Evolutionary conservation across 2,329 filamentous ascomycete species (phyloP).

Genomic region (Onygenales sp.): DNA sequence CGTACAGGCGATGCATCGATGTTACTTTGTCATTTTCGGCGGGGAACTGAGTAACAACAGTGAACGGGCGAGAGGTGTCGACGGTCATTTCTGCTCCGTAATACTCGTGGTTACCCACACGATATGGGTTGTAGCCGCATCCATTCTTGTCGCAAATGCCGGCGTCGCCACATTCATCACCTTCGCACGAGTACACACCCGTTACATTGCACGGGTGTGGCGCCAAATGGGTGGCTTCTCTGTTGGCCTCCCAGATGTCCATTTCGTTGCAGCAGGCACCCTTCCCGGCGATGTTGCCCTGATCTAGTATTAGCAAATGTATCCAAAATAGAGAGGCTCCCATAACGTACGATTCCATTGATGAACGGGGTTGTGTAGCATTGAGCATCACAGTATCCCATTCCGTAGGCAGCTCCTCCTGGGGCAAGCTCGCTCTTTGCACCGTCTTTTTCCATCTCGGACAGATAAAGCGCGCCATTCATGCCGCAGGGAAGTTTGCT

Average conservation of each 20-base stretch:
- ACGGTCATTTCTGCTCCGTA: conserved; percentile 50
- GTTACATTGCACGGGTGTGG: conserved; percentile 50
- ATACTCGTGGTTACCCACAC: conserved; percentile 51
- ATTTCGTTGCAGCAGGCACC: conserved; percentile 58
- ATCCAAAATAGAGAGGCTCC: neutral
- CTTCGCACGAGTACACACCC: conserved; percentile 39
- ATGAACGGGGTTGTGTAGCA: conserved; percentile 24
- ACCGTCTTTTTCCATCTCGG: conserved; percentile 51
- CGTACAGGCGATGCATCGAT: conserved; percentile 52
- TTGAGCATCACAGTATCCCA: conserved; percentile 53
- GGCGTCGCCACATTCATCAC: conserved; percentile 38
- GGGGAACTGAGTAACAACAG: conserved; percentile 57
- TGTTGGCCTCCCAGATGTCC: conserved; percentile 61
- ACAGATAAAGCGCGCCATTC: conserved; percentile 59
- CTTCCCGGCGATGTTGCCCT: conserved; percentile 41
- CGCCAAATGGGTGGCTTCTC: conserved; percentile 50
- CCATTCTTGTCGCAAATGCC: conserved; percentile 57
- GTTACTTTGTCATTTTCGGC: conserved; percentile 38
- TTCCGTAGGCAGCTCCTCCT: conserved; percentile 49
- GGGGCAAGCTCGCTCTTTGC: conserved; percentile 44
- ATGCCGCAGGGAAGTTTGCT: conserved; percentile 59
- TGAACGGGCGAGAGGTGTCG: conserved; percentile 49
- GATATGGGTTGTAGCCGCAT: conserved; percentile 59
- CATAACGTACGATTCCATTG: neutral
- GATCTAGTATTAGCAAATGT: neutral